Evolutionary conservation across 176 grass and related monocot genomes (phyloP), one percentile per base, ranked within the genome.

Genomic region (Raddia distichophylla): DNA sequence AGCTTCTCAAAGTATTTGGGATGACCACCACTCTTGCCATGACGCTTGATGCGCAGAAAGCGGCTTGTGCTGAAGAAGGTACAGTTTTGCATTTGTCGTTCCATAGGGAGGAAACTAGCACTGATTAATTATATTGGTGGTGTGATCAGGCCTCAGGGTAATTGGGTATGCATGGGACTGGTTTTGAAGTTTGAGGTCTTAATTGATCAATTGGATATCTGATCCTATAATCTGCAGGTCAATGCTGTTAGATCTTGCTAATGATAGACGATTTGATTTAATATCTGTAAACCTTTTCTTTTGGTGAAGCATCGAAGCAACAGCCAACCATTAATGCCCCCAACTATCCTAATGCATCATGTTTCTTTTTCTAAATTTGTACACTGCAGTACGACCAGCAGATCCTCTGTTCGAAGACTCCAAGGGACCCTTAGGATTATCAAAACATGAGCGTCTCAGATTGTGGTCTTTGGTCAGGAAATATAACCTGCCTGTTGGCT

Each of bases 401-500:
- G 46, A 40, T 8, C 13, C 0, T 50, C 8, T 32, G 11, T 67
- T 67, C 34, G 3, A 80, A 35, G 61, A 52, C 3, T 77, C 60
- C 15, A 53, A 27, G 8, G 58, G 45, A 73, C 80, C 80, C 54
- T 82, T 68, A 12, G 82, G 48, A 77, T 55, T 79, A 22, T 20
- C 78, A 44, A 91, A 88, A 66, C 84, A 88, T 18, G 80, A 88
- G 8, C 69, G 91, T 44, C 48, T 68, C 13, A 73, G 87, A 13
- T 73, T 91, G 4, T 95, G 88, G 88, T 48, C 76, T 34, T 71
- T 90, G 33, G 34, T 88, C 76, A 95, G 84, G 43, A 95, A 91
- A 77, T 91, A 88, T 87, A 90, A 93, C 75, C 71, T 95, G 43
- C 88, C 92, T 66, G 34, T 85, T 57, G 88, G 94, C 75, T 85